A percentile compares a stretch with the other conserved stretches of the same genome.
Conservation (phyloP, 352 stramenopile species). For the Pythium scleroteichum region DNA sequence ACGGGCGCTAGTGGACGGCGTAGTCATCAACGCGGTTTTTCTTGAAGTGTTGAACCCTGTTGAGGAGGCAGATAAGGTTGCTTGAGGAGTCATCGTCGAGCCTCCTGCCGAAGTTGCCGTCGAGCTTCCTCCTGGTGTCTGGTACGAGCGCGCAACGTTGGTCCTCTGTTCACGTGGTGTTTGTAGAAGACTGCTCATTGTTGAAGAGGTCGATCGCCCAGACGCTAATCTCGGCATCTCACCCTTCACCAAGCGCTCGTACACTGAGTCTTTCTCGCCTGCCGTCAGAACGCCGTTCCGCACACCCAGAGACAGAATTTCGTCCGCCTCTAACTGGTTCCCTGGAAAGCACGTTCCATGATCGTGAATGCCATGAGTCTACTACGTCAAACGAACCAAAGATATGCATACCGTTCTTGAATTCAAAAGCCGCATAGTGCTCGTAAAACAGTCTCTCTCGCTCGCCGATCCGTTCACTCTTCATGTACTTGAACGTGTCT, state of each 20-base stretch:
- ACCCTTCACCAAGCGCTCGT: slow-evolving; percentile 38
- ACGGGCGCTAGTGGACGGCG: slow-evolving; percentile 43
- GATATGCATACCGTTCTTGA: slow-evolving; percentile 32
- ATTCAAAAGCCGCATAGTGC: slow-evolving; percentile 69
- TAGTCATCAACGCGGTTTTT: slow-evolving; percentile 47
- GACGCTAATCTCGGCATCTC: slow-evolving; percentile 7
- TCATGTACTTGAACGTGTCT: slow-evolving; percentile 62
- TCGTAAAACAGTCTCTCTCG: slow-evolving; percentile 54
- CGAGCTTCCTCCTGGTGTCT: slow-evolving; percentile 7
- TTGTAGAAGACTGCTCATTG: slow-evolving; percentile 6
- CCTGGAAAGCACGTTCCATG: slow-evolving; percentile 19
- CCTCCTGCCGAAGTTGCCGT: slow-evolving; percentile 3
- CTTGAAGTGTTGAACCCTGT: slow-evolving; percentile 43
- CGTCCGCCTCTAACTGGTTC: slow-evolving; percentile 51
- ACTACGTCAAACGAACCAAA: too few relatives aligned
- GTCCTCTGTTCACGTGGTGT: slow-evolving; percentile 32
- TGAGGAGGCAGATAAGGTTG: slow-evolving; percentile 24
- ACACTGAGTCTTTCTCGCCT: slow-evolving; percentile 41
- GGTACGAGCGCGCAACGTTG: slow-evolving; percentile 12
- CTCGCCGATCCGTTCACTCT: slow-evolving; percentile 51
- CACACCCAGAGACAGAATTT: slow-evolving; percentile 56
- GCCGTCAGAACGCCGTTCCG: slow-evolving; percentile 40
- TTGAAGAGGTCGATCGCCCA: not conserved
- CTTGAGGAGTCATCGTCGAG: slow-evolving; percentile 13
- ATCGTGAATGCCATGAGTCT: not conserved